A percentile compares a stretch with the other conserved stretches of the same genome.
phyloP scores from a whole-genome alignment of 73 alveolate species.

The Stentor coeruleus region DNA sequence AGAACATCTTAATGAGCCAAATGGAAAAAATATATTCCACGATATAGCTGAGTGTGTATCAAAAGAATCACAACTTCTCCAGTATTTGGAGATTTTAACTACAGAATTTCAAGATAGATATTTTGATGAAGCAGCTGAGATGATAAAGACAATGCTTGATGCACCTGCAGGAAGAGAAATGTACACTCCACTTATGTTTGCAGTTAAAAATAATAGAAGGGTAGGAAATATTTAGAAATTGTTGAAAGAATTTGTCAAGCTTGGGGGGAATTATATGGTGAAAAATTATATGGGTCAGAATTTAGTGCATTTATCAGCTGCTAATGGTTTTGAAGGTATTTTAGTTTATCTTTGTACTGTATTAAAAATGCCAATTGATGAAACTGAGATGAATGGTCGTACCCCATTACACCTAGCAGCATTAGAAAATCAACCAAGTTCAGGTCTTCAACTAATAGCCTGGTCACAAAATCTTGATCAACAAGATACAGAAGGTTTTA shows the following conservation, averaged over 20 bases:
- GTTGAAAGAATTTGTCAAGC: not conserved
- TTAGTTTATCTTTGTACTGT: not conserved
- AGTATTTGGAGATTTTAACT: not conserved
- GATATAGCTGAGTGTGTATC: not conserved
- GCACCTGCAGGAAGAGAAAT: not conserved
- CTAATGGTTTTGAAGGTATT: not conserved
- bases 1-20: not conserved
- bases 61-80: not conserved
- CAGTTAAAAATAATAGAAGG: not conserved
- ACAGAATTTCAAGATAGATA: not conserved
- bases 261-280: not conserved
- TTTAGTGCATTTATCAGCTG: not conserved
- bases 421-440: not conserved
- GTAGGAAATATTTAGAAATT: not conserved
- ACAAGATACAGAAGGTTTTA: not conserved
- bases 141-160: not conserved
- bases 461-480: not conserved
- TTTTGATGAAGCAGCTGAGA: not conserved
- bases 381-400: not conserved
- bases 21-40: not conserved
- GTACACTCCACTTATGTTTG: not conserved
- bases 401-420: not conserved
- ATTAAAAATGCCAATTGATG: not conserved
- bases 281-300: not conserved
- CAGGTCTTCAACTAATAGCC: not conserved